Conservation (phyloP, 202 grass and related monocot genomes). For the Elaeis oleifera region DNA sequence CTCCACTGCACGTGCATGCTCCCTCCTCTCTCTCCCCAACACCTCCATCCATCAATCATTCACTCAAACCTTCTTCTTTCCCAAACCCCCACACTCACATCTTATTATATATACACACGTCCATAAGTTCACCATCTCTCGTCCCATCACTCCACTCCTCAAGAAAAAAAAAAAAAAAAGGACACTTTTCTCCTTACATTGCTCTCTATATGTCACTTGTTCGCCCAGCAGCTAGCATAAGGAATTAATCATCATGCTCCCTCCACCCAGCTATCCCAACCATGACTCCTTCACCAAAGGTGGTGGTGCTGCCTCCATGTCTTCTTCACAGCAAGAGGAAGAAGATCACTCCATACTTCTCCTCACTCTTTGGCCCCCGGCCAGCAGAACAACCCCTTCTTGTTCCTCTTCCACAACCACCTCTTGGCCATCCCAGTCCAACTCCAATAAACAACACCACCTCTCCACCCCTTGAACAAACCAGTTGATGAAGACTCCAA, state of each 20-base stretch:
- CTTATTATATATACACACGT: neutral
- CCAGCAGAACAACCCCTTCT: constrained; percentile 29
- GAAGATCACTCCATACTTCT: constrained; percentile 70
- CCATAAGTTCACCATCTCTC: no score
- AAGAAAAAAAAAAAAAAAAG: neutral
- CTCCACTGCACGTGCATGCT: no score
- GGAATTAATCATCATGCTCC: no score
- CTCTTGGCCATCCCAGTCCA: constrained; percentile 25
- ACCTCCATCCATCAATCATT: constrained; percentile 25
- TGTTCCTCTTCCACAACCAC: constrained; percentile 5
- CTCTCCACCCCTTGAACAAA: neutral
- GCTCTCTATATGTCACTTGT: no score
- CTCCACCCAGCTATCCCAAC: no score
- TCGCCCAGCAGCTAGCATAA: no score
- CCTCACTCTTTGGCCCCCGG: constrained; percentile 94
- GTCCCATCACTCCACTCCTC: no score
- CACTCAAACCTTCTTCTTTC: constrained; percentile 8
- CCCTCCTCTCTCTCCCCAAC: constrained; percentile 11
- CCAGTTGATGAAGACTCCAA: constrained; percentile 33
- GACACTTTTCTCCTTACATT: no score
- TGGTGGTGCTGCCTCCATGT: constrained; percentile 2
- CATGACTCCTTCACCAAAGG: no score
- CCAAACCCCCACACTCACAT: no score
- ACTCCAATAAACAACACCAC: neutral
- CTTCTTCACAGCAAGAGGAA: constrained; percentile 28